Base-by-base conservation (phyloP, 768 basidiomycete genomes). In the Mycena vitilis region DNA sequence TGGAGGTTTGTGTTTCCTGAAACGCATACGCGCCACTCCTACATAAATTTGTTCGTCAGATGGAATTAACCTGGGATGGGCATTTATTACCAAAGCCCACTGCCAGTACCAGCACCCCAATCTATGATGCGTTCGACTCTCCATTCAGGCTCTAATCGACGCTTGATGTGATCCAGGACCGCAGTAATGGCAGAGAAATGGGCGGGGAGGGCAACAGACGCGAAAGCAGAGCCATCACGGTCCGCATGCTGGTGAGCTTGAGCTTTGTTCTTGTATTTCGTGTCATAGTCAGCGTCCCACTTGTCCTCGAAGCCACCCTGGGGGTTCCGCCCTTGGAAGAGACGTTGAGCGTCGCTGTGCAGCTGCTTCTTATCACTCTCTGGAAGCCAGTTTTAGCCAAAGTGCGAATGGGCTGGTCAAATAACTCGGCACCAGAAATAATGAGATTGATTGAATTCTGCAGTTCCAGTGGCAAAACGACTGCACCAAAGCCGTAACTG, bases 41-140 rank as follows among this genome's bases (percentile, higher is more conserved):
- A 57, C 18, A 57, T 64, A 42, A 62, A 52, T 18, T 58, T 25
- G 25, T 70, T 60, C 65, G 69, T 52, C 72, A 60, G 52, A 73
- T 36, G 37, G 37, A 22, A 60, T 51, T 36, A 59, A 60, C 20
- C 56, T 48, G 45, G 47, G 42, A 62, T 1, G 38, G 65, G 30
- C 44, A 30, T 71, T 60, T 73, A 84, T 44, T 73, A 95, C 95
- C 95, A 96, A 36, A 96, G 84, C 2, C 90, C 94, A 73, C 91
- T 93, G 13, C 94, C 95, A 0, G 91, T 89, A 11, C 89, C 95
- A 60, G 91, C 85, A 13, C 95, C 95, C 91, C 93, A 96, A 73
- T 97, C 95, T 48, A 95, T 81, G 13, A 97, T 81, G 40, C 81
- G 85, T 34, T 89, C 81, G 61, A 88, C 81, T 38, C 79, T 78